Conservation (phyloP, 768 basidiomycete species). For the Pulveroboletus frians region DNA sequence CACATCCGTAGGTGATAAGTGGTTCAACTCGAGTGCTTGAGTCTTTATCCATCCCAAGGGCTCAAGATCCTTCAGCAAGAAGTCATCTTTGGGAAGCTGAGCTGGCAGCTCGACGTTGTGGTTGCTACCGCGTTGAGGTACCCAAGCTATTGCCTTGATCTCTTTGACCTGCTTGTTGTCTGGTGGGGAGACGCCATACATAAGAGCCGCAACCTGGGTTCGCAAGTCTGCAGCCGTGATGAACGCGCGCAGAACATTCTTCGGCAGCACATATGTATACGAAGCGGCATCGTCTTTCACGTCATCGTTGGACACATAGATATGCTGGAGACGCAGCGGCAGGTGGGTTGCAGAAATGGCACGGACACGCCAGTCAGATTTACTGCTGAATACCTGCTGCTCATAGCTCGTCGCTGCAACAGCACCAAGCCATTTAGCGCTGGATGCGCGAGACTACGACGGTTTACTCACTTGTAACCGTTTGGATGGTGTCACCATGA, state of each 20-base stretch:
- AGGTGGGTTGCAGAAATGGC: slow-evolving; percentile 97
- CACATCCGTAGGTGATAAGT: slow-evolving; percentile 89
- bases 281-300: slow-evolving; percentile 97
- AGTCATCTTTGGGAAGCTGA: slow-evolving; percentile 90
- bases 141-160: slow-evolving; percentile 95
- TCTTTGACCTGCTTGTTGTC: slow-evolving; percentile 99
- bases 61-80: slow-evolving; percentile 91
- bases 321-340: slow-evolving; percentile 92
- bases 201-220: slow-evolving; percentile 90
- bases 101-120: slow-evolving; percentile 88
- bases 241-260: slow-evolving; percentile 94
- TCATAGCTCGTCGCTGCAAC: slow-evolving; percentile 87
- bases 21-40: slow-evolving; percentile 86
- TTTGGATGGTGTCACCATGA: slow-evolving; percentile 94
- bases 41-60: slow-evolving; percentile 97
- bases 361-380: slow-evolving; percentile 99
- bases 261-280: slow-evolving; percentile 93
- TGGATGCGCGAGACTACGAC: background rate
- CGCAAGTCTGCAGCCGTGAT: slow-evolving; percentile 90
- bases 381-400: slow-evolving; percentile 97
- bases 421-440: slow-evolving; percentile 1
- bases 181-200: slow-evolving; percentile 89
- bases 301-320: slow-evolving; percentile 98
- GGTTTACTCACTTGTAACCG: slow-evolving; percentile 71
- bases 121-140: slow-evolving; percentile 96